Conservation (phyloP, 2,329 filamentous ascomycete species). For the Plenodomus lindquistii region DNA sequence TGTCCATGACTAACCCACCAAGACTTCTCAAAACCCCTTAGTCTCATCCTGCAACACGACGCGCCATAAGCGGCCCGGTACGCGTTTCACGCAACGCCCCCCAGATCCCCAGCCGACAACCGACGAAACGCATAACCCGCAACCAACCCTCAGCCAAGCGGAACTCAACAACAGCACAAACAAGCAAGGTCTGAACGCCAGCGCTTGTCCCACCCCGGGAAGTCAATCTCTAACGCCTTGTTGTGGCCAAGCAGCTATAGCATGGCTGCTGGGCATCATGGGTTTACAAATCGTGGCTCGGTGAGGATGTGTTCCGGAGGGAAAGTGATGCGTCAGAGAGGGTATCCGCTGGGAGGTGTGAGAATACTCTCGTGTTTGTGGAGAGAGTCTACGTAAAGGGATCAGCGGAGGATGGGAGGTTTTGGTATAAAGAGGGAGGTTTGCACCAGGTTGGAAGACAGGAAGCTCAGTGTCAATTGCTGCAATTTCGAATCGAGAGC, state of each 20-base stretch:
- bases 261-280: background rate
- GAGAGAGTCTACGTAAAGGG: background rate
- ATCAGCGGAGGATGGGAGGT: background rate
- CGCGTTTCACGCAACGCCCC: background rate
- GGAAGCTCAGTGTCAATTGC: background rate
- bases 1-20: background rate
- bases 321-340: background rate
- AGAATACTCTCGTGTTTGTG: background rate
- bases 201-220: background rate
- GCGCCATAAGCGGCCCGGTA: background rate
- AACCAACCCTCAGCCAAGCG: background rate
- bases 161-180: background rate
- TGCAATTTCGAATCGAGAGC: slow-evolving; percentile 4
- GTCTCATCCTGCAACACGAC: slow-evolving; percentile 7
- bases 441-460: background rate
- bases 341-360: slow-evolving; percentile 3
- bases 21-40: background rate
- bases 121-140: background rate
- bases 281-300: background rate
- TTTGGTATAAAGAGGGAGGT: slow-evolving; percentile 1
- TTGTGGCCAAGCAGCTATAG: background rate
- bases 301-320: background rate
- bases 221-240: background rate
- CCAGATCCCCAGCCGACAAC: background rate
- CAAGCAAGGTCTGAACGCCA: background rate